phyloP scores from a whole-genome alignment of 768 basidiomycete genomes.

The Tricholoma furcatifolium region DNA sequence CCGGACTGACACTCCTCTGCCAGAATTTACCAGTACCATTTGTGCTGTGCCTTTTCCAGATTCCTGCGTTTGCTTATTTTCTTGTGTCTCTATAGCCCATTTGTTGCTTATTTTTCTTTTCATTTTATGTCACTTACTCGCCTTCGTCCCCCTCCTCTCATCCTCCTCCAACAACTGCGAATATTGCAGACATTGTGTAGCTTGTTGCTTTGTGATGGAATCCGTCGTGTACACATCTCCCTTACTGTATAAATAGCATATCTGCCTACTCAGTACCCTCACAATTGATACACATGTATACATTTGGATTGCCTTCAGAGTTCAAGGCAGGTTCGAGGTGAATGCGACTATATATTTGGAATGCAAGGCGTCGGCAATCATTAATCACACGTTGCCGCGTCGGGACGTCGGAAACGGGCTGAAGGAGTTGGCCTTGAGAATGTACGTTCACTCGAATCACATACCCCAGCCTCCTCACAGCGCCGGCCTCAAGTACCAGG shows the following conservation, averaged over 20 bases:
- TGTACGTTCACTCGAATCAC: conserved; percentile 47
- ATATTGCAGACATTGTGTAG: conserved; percentile 9
- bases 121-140: neutral
- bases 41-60: neutral
- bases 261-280: too few relatives aligned
- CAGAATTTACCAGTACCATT: neutral
- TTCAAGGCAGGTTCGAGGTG: too few relatives aligned
- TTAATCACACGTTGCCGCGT: neutral
- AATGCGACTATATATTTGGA: neutral
- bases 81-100: conserved; percentile 11
- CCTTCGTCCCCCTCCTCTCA: neutral
- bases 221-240: conserved; percentile 17
- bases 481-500: conserved; percentile 53
- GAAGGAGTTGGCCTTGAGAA: conserved; percentile 14
- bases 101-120: neutral
- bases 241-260: conserved; percentile 21
- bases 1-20: too few relatives aligned
- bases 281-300: too few relatives aligned
- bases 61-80: neutral
- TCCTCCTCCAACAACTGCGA: conserved; percentile 1
- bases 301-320: neutral
- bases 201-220: conserved; percentile 14
- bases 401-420: neutral
- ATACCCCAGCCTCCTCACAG: conserved; percentile 74
- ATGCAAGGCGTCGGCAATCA: neutral